A percentile compares a stretch with the other conserved stretches of the same genome.
phyloP scores from a whole-genome alignment of 345 rosid genomes.

The Triadica sebifera region DNA sequence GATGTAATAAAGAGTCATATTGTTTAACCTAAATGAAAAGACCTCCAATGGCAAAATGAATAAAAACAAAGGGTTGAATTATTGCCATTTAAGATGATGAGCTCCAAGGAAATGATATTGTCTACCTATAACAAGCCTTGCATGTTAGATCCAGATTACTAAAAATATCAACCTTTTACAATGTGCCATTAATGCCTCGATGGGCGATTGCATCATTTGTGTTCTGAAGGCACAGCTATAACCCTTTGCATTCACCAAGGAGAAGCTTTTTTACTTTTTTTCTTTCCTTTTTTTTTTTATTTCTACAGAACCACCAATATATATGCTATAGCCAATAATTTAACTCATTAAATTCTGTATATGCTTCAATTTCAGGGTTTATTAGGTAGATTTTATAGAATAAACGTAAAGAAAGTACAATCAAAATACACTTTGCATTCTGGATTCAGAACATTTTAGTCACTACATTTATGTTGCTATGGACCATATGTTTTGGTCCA shows the following conservation, averaged over 20 bases:
- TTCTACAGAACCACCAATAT: background rate
- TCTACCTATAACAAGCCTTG: background rate
- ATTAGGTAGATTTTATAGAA: background rate
- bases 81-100: background rate
- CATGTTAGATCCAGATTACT: background rate
- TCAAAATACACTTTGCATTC: background rate
- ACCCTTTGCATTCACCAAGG: background rate
- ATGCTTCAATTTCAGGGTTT: background rate
- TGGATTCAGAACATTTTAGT: background rate
- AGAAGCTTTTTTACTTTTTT: background rate
- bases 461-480: background rate
- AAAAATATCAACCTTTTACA: background rate
- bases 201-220: slow-evolving; percentile 1
- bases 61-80: background rate
- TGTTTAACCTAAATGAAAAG: background rate
- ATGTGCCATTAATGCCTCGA: background rate
- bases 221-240: background rate
- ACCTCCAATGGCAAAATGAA: background rate
- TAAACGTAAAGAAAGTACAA: background rate
- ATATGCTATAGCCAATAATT: background rate
- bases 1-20: background rate
- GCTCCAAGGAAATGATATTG: background rate
- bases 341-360: background rate
- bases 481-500: background rate
- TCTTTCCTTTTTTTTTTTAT: too few species aligned